Evolutionary conservation across 306 rosid species (phyloP).

Genomic region (Begonia masoniana): DNA sequence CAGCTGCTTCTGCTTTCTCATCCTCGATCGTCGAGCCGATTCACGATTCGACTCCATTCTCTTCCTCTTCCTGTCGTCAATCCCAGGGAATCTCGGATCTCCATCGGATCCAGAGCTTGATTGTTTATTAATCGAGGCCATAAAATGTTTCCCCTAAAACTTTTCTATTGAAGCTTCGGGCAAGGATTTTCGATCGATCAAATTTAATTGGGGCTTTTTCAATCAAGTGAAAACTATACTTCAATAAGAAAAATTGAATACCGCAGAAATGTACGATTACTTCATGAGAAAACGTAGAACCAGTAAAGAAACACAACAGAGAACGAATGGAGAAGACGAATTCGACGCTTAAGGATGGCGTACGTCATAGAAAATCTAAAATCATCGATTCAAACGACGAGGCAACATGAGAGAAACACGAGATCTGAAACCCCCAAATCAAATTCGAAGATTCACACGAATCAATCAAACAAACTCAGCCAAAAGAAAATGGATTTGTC

Average conservation of each 20-base stretch:
- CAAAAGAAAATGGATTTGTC: not conserved
- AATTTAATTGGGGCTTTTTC: not conserved
- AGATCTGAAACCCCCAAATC: not conserved
- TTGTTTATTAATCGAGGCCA: constrained; percentile 43
- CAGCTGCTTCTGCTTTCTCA: constrained; percentile 86
- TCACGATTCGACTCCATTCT: constrained; percentile 88
- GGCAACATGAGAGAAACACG: not conserved
- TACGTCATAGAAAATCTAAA: constrained; percentile 29
- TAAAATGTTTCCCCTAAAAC: constrained; percentile 1
- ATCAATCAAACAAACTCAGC: not conserved
- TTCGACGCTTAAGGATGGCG: constrained; percentile 24
- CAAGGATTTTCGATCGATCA: not conserved
- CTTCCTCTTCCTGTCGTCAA: constrained; percentile 86
- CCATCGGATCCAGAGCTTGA: constrained; percentile 69
- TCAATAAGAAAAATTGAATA: not conserved
- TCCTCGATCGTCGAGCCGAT: constrained; percentile 81
- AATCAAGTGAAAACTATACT: too few relatives aligned
- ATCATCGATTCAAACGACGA: constrained; percentile 16
- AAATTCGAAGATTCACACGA: not conserved
- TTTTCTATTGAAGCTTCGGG: too few relatives aligned
- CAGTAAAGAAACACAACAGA: constrained; percentile 55
- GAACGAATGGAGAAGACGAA: constrained; percentile 42
- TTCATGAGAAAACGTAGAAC: constrained; percentile 67
- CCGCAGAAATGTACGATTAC: constrained; percentile 2
- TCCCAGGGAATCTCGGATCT: constrained; percentile 4